Conservation (phyloP, 495 filamentous ascomycete genomes). For the Chaetomium tenue region DNA sequence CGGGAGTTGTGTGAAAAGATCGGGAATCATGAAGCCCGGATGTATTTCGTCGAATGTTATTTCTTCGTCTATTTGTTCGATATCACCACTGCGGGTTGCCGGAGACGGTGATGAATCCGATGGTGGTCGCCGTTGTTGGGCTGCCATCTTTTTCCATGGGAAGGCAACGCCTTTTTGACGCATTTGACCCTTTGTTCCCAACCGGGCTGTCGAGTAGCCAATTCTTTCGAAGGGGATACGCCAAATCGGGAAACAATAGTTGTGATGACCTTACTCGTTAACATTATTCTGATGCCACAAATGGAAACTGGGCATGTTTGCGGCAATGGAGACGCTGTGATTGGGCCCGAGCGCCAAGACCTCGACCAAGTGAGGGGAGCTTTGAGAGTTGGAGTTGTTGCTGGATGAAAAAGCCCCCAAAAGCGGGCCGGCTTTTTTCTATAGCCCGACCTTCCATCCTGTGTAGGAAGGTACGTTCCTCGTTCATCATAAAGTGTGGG, state of each 20-base stretch:
- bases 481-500: no score
- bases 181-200: slow-evolving; percentile 26
- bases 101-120: background rate
- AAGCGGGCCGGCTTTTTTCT: background rate
- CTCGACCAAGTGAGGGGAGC: background rate
- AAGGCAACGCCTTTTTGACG: slow-evolving; percentile 26
- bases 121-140: slow-evolving; percentile 6
- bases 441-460: background rate
- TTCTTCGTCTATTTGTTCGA: slow-evolving; percentile 30
- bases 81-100: slow-evolving; percentile 5
- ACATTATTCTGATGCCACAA: slow-evolving; percentile 18
- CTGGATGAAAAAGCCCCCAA: background rate
- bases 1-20: slow-evolving; percentile 62
- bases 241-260: slow-evolving; percentile 11
- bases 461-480: no score
- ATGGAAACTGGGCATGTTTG: slow-evolving; percentile 16
- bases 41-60: slow-evolving; percentile 9
- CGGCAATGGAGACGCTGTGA: background rate
- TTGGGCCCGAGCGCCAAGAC: slow-evolving; percentile 16
- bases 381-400: background rate
- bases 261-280: slow-evolving; percentile 6
- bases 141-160: slow-evolving; percentile 18
- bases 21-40: slow-evolving; percentile 50
- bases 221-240: background rate
- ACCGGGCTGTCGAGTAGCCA: slow-evolving; percentile 7